phyloP scores from a whole-genome alignment of 1,139 yeast species.

The Candida anutae region DNA sequence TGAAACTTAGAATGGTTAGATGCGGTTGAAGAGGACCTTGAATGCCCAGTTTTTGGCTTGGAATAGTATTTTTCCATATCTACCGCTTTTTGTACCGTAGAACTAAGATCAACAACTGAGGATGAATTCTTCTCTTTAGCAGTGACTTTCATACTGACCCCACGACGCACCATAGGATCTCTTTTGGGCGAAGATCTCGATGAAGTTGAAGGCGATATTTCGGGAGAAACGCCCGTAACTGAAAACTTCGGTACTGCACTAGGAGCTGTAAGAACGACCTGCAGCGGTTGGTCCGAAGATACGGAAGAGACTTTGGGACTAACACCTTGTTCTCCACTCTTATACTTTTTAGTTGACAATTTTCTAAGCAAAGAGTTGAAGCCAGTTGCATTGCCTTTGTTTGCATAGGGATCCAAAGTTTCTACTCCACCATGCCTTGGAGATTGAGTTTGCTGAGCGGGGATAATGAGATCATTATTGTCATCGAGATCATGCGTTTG shows the following conservation, averaged over 20 bases:
- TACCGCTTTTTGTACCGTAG: conserved; percentile 10
- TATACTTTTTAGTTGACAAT: conserved; percentile 29
- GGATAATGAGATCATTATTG: conserved; percentile 12
- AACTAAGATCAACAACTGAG: conserved; percentile 18
- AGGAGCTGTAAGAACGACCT: conserved; percentile 1
- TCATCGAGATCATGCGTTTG: conserved; percentile 3
- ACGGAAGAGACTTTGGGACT: conserved; percentile 5
- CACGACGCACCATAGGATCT: conserved; percentile 53
- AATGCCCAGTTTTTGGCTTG: conserved; percentile 11
- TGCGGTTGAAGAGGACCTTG: conserved; percentile 25
- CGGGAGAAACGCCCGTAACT: conserved; percentile 11
- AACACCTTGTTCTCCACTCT: conserved; percentile 10
- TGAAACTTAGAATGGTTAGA: conserved; percentile 21
- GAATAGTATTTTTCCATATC: conserved; percentile 2
- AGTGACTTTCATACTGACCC: conserved; percentile 55
- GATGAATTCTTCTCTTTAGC: conserved; percentile 43
- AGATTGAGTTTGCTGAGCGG: conserved; percentile 30
- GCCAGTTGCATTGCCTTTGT: conserved; percentile 13
- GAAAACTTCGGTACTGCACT: conserved; percentile 14
- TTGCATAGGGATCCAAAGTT: conserved; percentile 26
- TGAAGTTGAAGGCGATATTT: conserved; percentile 11
- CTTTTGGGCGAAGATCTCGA: conserved; percentile 11
- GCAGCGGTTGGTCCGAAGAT: neutral
- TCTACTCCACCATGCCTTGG: conserved; percentile 21
- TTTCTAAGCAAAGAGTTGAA: conserved; percentile 33